Evolutionary conservation across 2,329 filamentous ascomycete genomes (phyloP).

Genomic region (Botrytis squamosa): DNA sequence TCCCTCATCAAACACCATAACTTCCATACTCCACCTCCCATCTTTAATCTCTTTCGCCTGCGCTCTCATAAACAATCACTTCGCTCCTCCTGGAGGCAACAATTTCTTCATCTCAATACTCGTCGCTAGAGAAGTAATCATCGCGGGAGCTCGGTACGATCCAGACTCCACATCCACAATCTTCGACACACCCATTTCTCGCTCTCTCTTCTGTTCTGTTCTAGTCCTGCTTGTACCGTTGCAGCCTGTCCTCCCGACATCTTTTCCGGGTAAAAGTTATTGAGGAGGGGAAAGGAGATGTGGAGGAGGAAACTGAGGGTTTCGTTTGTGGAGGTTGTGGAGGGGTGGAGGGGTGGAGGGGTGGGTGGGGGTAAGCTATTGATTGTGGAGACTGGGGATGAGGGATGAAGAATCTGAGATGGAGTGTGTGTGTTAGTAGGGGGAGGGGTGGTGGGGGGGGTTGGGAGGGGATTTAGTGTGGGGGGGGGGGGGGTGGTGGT

Average conservation of each 20-base stretch:
- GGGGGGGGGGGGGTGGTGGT: neutral
- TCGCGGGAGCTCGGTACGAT: neutral
- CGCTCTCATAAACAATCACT: neutral
- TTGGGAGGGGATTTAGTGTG: neutral
- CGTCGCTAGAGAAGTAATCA: neutral
- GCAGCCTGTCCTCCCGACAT: neutral
- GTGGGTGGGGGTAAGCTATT: neutral
- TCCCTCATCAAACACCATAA: neutral
- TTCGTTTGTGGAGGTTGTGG: neutral
- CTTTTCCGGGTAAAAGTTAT: neutral
- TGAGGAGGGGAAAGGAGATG: neutral
- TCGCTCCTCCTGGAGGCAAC: neutral
- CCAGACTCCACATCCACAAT: neutral
- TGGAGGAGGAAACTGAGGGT: neutral
- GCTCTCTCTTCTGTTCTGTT: neutral
- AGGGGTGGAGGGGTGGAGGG: neutral
- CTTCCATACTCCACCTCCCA: conserved; percentile 11
- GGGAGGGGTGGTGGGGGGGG: neutral
- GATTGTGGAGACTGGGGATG: neutral
- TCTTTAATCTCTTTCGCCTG: conserved; percentile 2
- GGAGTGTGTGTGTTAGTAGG: neutral
- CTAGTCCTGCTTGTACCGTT: neutral
- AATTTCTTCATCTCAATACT: conserved; percentile 4
- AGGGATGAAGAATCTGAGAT: neutral
- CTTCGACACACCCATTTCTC: neutral